Evolutionary conservation across 352 stramenopile species (phyloP), one percentile per base, ranked within the genome.

Genomic region (Halophytophthora polymorphica): DNA sequence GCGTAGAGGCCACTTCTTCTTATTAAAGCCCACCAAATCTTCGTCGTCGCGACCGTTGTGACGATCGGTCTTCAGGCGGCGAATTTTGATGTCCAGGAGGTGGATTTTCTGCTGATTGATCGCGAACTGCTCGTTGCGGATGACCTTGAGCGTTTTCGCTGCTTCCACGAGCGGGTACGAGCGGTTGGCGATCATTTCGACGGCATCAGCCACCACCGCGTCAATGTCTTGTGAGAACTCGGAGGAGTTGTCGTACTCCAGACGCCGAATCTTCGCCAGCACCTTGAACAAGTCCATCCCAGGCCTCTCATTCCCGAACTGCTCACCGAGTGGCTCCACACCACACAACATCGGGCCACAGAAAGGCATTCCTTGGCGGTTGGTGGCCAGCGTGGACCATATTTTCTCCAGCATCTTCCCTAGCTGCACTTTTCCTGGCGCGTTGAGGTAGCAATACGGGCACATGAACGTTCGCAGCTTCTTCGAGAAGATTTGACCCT

Each of bases 361-460:
- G 37, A 94, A 94, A 17, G 84, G 74, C 66, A 89, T 73, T 4
- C 81, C 84, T 57, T 94, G 84, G 14, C 67, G 78, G 59, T 94
- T 94, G n/a, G 82, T 94, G 13, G 81, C 84, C 50, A 94, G 53
- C 35, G 81, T 86, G 2, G 84, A 92, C 84, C 83, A 94, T 35
- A 94, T 83, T 21, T 81, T 81, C 60, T 94, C 84, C 42, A 94
- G 56, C 38, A 77, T 63, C 56, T 88, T 91, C 1, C 71, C 80
- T 23, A 94, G 66, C 46, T 88, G 81, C 14, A 94, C 71, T 56
- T 86, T 86, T 3, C 63, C 49, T 6, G 82, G 67, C 0, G 79
- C 73, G 34, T 75, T 71, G 6, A 66, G 61, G 15, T 71, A 77
- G 54, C 84, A 94, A 50, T 91, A 50, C 13, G 72, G 69, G 50